phyloP scores from a whole-genome alignment of 352 stramenopile species.

The Phytophthora tubulina region DNA sequence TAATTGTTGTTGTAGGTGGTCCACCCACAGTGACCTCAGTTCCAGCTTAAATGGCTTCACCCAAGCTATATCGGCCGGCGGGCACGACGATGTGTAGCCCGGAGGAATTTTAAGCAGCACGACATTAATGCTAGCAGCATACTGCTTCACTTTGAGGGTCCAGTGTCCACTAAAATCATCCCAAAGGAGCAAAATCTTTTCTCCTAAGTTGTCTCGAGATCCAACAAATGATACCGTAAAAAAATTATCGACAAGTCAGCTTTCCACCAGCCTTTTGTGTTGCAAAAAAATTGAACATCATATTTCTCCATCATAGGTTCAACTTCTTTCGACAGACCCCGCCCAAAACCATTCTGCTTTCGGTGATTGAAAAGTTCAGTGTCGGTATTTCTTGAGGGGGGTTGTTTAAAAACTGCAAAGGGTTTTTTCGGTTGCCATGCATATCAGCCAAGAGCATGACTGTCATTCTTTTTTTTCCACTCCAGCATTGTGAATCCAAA shows the following conservation, averaged over 20 bases:
- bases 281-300: slow-evolving; percentile 35
- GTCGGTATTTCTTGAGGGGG: neutral
- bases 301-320: slow-evolving; percentile 1
- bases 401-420: slow-evolving; percentile 35
- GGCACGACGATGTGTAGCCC: neutral
- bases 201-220: neutral
- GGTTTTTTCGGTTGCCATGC: slow-evolving; percentile 13
- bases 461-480: slow-evolving; percentile 29
- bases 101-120: slow-evolving; percentile 11
- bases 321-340: slow-evolving; percentile 27
- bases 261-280: slow-evolving; percentile 27
- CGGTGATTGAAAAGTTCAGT: slow-evolving; percentile 11
- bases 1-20: no score
- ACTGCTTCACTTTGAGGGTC: neutral
- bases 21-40: no score
- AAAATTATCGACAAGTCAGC: slow-evolving; percentile 18
- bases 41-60: slow-evolving; percentile 23
- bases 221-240: slow-evolving; percentile 21
- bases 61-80: slow-evolving; percentile 26
- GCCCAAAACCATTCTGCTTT: slow-evolving; percentile 30
- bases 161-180: slow-evolving; percentile 10
- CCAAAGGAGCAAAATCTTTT: slow-evolving; percentile 1
- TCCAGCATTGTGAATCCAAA: slow-evolving; percentile 33
- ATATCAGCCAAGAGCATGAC: slow-evolving; percentile 26
- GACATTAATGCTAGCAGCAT: neutral